These are phyloP conservation scores for Flaveria sonorensis DNA, from an alignment of 129 eudicot genomes.

Conservation along the genomic window DNA sequence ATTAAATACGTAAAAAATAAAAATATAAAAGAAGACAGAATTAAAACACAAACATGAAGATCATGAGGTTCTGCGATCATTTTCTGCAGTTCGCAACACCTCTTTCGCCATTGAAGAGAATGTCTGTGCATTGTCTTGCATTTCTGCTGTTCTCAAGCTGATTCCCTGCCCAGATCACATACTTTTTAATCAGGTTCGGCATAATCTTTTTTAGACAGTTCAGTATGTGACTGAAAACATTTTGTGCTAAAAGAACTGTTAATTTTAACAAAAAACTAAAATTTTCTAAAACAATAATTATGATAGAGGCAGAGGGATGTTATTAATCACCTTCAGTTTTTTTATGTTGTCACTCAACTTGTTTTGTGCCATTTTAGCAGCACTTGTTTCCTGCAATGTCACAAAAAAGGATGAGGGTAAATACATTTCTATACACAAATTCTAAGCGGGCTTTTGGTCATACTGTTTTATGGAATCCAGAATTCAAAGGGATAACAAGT, in stretches of 20 bases:
- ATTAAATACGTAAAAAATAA: background rate
- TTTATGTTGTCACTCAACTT: conserved; percentile 65
- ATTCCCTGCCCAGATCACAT: conserved; percentile 57
- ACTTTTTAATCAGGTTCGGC: too few species aligned
- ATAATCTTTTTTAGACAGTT: too few species aligned
- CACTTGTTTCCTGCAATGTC: conserved; percentile 62
- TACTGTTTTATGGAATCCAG: background rate
- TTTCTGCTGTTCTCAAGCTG: conserved; percentile 69
- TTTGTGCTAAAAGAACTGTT: too few species aligned
- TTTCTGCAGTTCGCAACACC: conserved; percentile 59
- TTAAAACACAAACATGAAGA: background rate
- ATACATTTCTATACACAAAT: conserved; percentile 2
- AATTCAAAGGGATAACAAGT: background rate
- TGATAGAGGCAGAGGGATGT: background rate
- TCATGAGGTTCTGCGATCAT: conserved; percentile 46
- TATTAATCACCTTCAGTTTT: conserved; percentile 63
- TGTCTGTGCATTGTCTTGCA: conserved; percentile 73
- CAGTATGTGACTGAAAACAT: too few species aligned
- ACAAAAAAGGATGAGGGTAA: conserved; percentile 1
- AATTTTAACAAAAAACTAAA: background rate
- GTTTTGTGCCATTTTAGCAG: conserved; percentile 59
- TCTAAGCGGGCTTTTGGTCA: background rate
- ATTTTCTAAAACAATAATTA: background rate
- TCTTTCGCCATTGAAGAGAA: conserved; percentile 85
- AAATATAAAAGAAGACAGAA: background rate